A percentile compares a stretch with the other conserved stretches of the same genome.
These are phyloP conservation scores for Oldenlandia corymbosa DNA, from an alignment of 257 asterid genomes.

Conservation along the genomic window DNA sequence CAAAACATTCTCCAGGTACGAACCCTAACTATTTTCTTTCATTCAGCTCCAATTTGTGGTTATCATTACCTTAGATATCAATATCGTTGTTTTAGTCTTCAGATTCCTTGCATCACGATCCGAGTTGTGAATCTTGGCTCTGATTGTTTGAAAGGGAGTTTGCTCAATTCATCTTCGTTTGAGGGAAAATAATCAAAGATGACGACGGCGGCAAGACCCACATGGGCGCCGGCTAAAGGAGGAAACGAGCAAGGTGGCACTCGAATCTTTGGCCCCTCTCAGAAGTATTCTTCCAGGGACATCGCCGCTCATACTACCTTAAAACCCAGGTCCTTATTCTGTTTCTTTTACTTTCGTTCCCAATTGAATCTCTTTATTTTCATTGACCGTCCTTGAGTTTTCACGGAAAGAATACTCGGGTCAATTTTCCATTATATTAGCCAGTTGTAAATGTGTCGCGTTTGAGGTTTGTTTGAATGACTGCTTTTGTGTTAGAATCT, in stretches of 20 bases:
- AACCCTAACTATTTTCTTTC: background rate
- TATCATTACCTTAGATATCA: background rate
- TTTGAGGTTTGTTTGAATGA: background rate
- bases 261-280: constrained; percentile 90
- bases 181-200: constrained; percentile 17
- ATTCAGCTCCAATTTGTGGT: background rate
- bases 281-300: constrained; percentile 95
- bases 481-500: background rate
- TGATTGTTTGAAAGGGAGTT: background rate
- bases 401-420: background rate
- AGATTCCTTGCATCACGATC: background rate
- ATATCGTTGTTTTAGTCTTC: background rate
- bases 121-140: background rate
- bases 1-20: background rate
- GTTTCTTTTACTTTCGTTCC: background rate
- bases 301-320: constrained; percentile 84
- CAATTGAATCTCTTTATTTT: background rate
- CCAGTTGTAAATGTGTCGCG: background rate
- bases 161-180: background rate
- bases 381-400: background rate
- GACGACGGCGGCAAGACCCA: constrained; percentile 98
- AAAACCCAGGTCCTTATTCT: constrained; percentile 59
- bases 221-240: constrained; percentile 99
- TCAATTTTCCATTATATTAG: background rate
- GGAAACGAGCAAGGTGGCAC: constrained; percentile 98